Evolutionary conservation across 257 asterid species (phyloP).

Genomic region (Primulina eburnea): DNA sequence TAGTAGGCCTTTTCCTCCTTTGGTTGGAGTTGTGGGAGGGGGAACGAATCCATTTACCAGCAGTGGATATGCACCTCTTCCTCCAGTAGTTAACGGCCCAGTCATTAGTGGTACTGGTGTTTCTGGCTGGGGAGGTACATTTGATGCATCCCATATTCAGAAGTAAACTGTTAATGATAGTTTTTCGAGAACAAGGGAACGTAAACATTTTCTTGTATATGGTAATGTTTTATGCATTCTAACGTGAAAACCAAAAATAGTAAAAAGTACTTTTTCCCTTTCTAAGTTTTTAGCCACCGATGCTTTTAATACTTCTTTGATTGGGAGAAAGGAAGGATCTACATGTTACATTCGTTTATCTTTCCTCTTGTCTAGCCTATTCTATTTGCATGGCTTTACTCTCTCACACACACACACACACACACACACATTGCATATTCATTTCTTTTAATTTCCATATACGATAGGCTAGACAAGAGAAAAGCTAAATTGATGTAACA

Average conservation of each 20-base stretch:
- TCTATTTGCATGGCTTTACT: neutral
- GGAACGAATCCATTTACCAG: constrained; percentile 39
- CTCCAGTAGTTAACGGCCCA: constrained; percentile 23
- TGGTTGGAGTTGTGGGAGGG: constrained; percentile 31
- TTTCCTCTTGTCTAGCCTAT: neutral
- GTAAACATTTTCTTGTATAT: neutral
- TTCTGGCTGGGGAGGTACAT: constrained; percentile 38
- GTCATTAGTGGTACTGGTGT: constrained; percentile 21
- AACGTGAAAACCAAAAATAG: neutral
- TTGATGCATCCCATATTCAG: constrained; percentile 34
- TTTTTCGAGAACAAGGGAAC: no score
- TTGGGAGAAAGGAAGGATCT: neutral
- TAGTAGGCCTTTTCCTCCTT: constrained; percentile 29
- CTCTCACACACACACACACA: neutral
- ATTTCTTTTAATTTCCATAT: no score
- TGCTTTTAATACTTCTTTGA: no score
- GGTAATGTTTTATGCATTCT: neutral
- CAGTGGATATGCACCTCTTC: constrained; percentile 26
- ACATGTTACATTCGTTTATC: neutral
- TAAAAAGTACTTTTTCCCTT: no score
- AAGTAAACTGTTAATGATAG: constrained; percentile 27
- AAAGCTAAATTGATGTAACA: no score
- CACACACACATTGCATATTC: no score
- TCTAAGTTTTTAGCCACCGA: no score
- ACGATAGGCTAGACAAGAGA: no score